Percentiles rank a stretch among this genome's conserved stretches.
phyloP scores from a whole-genome alignment of 1,284 basidiomycete genomes.

The Microbotryum saponariae region DNA sequence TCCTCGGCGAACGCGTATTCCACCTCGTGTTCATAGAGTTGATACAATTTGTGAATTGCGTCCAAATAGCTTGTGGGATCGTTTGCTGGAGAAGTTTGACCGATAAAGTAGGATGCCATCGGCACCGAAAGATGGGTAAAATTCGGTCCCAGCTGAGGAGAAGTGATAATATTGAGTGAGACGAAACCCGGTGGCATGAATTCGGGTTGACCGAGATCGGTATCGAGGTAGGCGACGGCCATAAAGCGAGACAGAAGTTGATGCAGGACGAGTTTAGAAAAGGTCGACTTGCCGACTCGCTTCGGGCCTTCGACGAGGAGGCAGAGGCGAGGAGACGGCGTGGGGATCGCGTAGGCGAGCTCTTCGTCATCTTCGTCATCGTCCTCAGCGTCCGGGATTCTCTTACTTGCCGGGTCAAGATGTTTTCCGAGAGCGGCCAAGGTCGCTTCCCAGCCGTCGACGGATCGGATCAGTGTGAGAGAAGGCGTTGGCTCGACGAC shows the following conservation, averaged over 20 bases:
- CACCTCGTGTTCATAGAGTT: slow-evolving; percentile 63
- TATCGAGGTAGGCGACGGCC: slow-evolving; percentile 80
- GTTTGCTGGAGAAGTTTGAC: slow-evolving; percentile 66
- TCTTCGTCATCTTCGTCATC: slow-evolving; percentile 11
- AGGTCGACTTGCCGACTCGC: slow-evolving; percentile 81
- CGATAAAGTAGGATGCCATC: slow-evolving; percentile 70
- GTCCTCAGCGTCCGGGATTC: slow-evolving; percentile 7
- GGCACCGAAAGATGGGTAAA: slow-evolving; percentile 73
- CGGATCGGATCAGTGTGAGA: slow-evolving; percentile 36
- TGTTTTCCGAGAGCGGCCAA: slow-evolving; percentile 47
- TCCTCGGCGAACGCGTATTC: slow-evolving; percentile 47
- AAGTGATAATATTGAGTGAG: slow-evolving; percentile 61
- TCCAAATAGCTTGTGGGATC: slow-evolving; percentile 72
- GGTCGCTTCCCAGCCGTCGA: slow-evolving; percentile 45
- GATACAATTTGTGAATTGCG: slow-evolving; percentile 59
- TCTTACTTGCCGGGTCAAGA: slow-evolving; percentile 48
- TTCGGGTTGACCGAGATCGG: slow-evolving; percentile 88
- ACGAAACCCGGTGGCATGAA: slow-evolving; percentile 83
- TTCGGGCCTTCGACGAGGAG: slow-evolving; percentile 73
- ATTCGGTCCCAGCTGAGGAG: slow-evolving; percentile 56
- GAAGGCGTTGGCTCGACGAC: slow-evolving; percentile 19
- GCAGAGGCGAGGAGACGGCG: slow-evolving; percentile 36
- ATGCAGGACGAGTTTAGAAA: slow-evolving; percentile 70
- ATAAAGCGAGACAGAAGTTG: slow-evolving; percentile 54
- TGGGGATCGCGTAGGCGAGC: neutral